Base-by-base conservation (phyloP, 225 moss, liverwort and hornwort species). In the Bryum argenteum region DNA sequence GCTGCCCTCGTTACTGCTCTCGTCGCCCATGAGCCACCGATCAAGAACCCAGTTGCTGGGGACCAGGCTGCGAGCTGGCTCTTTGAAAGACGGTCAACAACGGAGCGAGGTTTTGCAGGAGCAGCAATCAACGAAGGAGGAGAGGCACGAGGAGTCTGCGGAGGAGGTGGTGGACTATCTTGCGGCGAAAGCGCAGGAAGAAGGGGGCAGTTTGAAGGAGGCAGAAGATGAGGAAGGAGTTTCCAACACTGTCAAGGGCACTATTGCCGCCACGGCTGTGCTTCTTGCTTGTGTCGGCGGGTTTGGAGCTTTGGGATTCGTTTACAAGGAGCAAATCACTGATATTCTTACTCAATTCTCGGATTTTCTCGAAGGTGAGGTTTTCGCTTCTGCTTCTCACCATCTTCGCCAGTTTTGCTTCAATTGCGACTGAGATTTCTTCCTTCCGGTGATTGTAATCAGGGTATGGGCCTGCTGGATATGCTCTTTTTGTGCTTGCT, bases 391-490 rank as follows among this genome's bases (percentile, higher is more conserved):
- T 48, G 15, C 16, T 6, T 33, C 33, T 5, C 33, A 33, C 7
- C 33, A 26, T n/a, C n/a, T n/a, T n/a, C n/a, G n/a, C 44, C 44
- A 44, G 11, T 48, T 17, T 13, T 16, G 14, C 47, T 15, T 48
- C 16, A 17, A 17, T 48, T 61, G 38, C 16, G 61, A 18, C 28
- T 58, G 47, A 58, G 18, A 52, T 38, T 58, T 37, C 14, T 10
- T 28, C 17, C n/a, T 41, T 1, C 6, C 6, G 38, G 69, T 77
- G 59, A 81, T 73, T 69, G 54, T 77, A 22, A 48, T 61, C 93
- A 96, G 95, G 94, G 15, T 94, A 90, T 74, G 97, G 97, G 13
- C 66, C 93, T 78, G 94, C 94, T 53, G 94, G 97, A 47, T 97
- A 97, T 78, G 94, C 61, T 50, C 74, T 97, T 11, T 97, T 97